Evolutionary conservation across 306 rosid species (phyloP).

Genomic region (Cajanus cajan): DNA sequence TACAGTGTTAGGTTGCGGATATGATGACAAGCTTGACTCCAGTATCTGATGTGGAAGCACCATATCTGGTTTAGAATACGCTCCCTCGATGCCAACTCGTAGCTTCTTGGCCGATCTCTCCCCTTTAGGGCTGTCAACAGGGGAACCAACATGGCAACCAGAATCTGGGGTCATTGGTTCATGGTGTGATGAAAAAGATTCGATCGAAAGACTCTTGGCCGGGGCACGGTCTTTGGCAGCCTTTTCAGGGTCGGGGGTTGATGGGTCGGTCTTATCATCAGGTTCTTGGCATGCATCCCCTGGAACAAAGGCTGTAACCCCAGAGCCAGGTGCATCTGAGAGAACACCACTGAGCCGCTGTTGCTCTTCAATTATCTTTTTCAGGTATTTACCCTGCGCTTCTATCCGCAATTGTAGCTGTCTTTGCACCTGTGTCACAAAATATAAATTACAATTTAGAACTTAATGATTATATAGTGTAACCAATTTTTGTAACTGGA

Average conservation of each 20-base stretch:
- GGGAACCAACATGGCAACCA: slow-evolving; percentile 61
- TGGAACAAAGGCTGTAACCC: slow-evolving; percentile 40
- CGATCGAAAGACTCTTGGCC: slow-evolving; percentile 74
- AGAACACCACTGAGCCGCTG: slow-evolving; percentile 83
- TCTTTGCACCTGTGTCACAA: slow-evolving; percentile 83
- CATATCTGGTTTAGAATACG: slow-evolving; percentile 55
- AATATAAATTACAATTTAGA: not conserved
- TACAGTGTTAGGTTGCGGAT: slow-evolving; percentile 50
- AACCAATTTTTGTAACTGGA: not conserved
- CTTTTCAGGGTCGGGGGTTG: slow-evolving; percentile 91
- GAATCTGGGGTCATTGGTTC: slow-evolving; percentile 96
- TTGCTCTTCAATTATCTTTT: slow-evolving; percentile 98
- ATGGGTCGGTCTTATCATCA: slow-evolving; percentile 74
- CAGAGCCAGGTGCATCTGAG: slow-evolving; percentile 62
- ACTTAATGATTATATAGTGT: not conserved
- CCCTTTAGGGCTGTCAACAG: slow-evolving; percentile 62
- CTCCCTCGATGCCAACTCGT: slow-evolving; percentile 46
- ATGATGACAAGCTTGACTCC: slow-evolving; percentile 80
- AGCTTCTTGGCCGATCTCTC: slow-evolving; percentile 68
- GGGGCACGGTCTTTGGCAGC: slow-evolving; percentile 62
- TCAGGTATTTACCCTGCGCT: slow-evolving; percentile 96
- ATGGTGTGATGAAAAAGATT: slow-evolving; percentile 76
- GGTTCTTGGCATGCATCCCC: slow-evolving; percentile 53
- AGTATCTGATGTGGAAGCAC: slow-evolving; percentile 81
- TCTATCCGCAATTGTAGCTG: slow-evolving; percentile 92